Percentiles rank a stretch among this genome's conserved stretches.
These are phyloP conservation scores for Asterophora lycoperdoides DNA, from an alignment of 768 basidiomycete species.

Conservation along the genomic window DNA sequence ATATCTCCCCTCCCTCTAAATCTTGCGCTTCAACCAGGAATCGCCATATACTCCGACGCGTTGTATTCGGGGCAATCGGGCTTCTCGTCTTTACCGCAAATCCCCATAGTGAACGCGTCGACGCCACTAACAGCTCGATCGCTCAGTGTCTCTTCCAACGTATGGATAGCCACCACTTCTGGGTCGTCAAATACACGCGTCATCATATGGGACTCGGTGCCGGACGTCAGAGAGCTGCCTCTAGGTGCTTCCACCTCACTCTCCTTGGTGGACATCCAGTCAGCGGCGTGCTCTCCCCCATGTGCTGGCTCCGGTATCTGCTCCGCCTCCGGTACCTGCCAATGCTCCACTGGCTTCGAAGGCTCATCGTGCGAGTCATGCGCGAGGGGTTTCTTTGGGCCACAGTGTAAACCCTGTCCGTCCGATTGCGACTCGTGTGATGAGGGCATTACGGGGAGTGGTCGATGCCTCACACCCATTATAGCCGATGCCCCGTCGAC, in stretches of 20 bases:
- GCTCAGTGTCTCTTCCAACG: slow-evolving; percentile 48
- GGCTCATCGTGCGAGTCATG: slow-evolving; percentile 78
- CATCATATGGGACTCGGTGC: slow-evolving; percentile 75
- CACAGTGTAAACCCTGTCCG: slow-evolving; percentile 63
- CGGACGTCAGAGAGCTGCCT: slow-evolving; percentile 72
- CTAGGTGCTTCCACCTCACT: slow-evolving; percentile 42
- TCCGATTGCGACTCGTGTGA: slow-evolving; percentile 64
- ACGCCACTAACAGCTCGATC: slow-evolving; percentile 44
- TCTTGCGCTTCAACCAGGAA: slow-evolving; percentile 51
- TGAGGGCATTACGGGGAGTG: slow-evolving; percentile 71
- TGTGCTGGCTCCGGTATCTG: slow-evolving; percentile 65
- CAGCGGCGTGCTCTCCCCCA: slow-evolving; percentile 57
- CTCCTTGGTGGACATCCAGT: slow-evolving; percentile 56
- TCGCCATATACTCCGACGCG: slow-evolving; percentile 46
- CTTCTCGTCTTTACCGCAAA: slow-evolving; percentile 43
- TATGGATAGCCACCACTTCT: slow-evolving; percentile 51
- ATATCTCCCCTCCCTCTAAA: slow-evolving; percentile 47
- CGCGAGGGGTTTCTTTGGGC: slow-evolving; percentile 63
- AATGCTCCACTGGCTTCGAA: slow-evolving; percentile 65
- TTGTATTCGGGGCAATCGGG: slow-evolving; percentile 52
- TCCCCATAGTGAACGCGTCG: slow-evolving; percentile 34
- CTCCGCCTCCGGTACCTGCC: slow-evolving; percentile 59
- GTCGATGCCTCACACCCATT: slow-evolving; percentile 53
- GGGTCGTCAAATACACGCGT: slow-evolving; percentile 44
- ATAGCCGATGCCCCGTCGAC: slow-evolving; percentile 48